phyloP scores from a whole-genome alignment of 352 stramenopile genomes.

The Pythium monospermum region DNA sequence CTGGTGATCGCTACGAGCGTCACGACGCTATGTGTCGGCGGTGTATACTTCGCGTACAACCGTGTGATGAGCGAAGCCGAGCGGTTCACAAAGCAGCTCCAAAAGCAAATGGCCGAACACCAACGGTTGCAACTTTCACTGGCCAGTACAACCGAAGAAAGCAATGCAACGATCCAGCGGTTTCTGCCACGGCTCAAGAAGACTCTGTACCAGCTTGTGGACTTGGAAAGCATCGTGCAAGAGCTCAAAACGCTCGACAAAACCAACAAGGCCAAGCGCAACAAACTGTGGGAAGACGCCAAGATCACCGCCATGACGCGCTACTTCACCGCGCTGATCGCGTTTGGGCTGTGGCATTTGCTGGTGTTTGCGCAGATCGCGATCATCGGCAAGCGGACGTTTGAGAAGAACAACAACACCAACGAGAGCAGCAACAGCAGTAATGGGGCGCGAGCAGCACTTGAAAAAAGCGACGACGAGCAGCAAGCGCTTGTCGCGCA shows the following conservation, averaged over 20 bases:
- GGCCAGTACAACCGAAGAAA: slow-evolving; percentile 69
- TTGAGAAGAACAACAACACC: slow-evolving; percentile 68
- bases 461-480: slow-evolving; percentile 7
- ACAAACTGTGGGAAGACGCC: slow-evolving; percentile 67
- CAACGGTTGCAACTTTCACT: slow-evolving; percentile 70
- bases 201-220: slow-evolving; percentile 51
- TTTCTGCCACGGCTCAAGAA: slow-evolving; percentile 67
- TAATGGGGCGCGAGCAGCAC: not conserved
- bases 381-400: slow-evolving; percentile 73
- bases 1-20: slow-evolving; percentile 49
- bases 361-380: slow-evolving; percentile 76
- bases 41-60: slow-evolving; percentile 63
- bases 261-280: slow-evolving; percentile 47
- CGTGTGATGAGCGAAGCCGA: slow-evolving; percentile 63
- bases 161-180: slow-evolving; percentile 62
- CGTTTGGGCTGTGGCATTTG: slow-evolving; percentile 74
- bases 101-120: slow-evolving; percentile 69
- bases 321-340: slow-evolving; percentile 67
- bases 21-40: slow-evolving; percentile 39
- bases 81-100: slow-evolving; percentile 62
- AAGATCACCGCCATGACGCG: slow-evolving; percentile 69
- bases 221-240: slow-evolving; percentile 66
- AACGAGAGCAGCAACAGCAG: slow-evolving; percentile 18
- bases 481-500: slow-evolving; percentile 42
- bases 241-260: slow-evolving; percentile 74